Evolutionary conservation across 108 stramenopile genomes (phyloP), one percentile per base, ranked within the genome.

Genomic region (Stephanodiscus triporus): DNA sequence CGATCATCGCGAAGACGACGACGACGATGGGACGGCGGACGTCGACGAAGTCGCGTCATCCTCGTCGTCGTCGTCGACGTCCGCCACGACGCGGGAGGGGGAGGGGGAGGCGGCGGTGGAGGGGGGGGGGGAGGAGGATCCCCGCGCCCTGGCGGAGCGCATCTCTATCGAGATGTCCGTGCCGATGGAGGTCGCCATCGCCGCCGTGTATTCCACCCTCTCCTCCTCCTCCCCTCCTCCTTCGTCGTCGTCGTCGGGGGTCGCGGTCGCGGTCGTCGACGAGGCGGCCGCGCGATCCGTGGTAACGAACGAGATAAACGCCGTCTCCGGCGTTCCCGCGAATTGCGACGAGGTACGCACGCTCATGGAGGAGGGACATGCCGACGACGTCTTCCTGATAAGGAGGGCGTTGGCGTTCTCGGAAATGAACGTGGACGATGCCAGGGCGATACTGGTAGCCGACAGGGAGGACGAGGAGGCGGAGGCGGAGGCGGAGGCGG

Each of bases 361-460:
- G 67, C 70, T 94, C 16, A 77, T 84, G 13, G 68, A 74, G 9
- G 93, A 94, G 74, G 93, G 93, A 60, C 83, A 81, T 37, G 5
- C 32, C 4, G 27, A 0, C 36, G 85, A 90, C 58, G 40, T 64
- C 6, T 89, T 89, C 68, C 50, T 91, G 61, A 63, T 75, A 43
- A 77, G 94, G 53, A 62, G 94, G 63, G 88, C 94, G 2, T 74
- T 95, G 47, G 94, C 94, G 4, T 91, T 92, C 77, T 78, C 91
- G 11, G 94, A 89, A n/a, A 75, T 80, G 60, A 83, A 91, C 53
- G 67, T 95, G 34, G 88, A 92, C 16, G 82, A 89, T 70, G 91
- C 94, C 20, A 85, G 94, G 32, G 91, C 91, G n/a, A 92, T 95
- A 36, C 68, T 95, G 38, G 11, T 89, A 64, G 94, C 91, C n/a